Evolutionary conservation across 1,139 yeast genomes (phyloP).

Genomic region (Blastobotrys ciferrii): DNA sequence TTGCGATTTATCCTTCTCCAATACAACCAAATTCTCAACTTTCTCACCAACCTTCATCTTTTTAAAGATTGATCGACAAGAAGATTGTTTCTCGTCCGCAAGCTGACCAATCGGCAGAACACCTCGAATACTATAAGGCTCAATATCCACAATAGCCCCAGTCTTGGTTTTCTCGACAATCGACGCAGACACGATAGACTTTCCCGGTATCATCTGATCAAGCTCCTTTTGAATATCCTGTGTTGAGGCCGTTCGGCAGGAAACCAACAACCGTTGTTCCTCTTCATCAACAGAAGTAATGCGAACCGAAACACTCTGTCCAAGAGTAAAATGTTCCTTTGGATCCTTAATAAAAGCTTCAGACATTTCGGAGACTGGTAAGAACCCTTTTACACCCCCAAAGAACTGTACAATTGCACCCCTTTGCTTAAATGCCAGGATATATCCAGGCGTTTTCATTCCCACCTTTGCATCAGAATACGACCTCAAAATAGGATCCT

Average conservation of each 20-base stretch:
- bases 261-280: constrained; percentile 59
- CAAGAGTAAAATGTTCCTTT: constrained; percentile 71
- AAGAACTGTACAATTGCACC: constrained; percentile 87
- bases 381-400: constrained; percentile 71
- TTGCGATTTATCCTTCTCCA: constrained; percentile 64
- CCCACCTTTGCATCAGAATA: constrained; percentile 59
- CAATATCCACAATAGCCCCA: constrained; percentile 63
- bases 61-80: constrained; percentile 75
- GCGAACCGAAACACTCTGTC: constrained; percentile 80
- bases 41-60: constrained; percentile 77
- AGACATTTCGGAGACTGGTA: constrained; percentile 85
- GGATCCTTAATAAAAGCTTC: constrained; percentile 82
- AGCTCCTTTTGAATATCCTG: constrained; percentile 48
- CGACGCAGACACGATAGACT: constrained; percentile 57
- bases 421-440: constrained; percentile 64
- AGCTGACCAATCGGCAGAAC: constrained; percentile 73
- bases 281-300: constrained; percentile 58
- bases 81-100: constrained; percentile 77
- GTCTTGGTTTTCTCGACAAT: constrained; percentile 70
- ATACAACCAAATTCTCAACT: constrained; percentile 58
- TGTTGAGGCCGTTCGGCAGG: constrained; percentile 62
- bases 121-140: constrained; percentile 60
- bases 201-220: constrained; percentile 55
- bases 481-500: constrained; percentile 55
- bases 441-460: constrained; percentile 68